Conservation (phyloP, 345 rosid genomes). For the Aquilaria yunnanensis region DNA sequence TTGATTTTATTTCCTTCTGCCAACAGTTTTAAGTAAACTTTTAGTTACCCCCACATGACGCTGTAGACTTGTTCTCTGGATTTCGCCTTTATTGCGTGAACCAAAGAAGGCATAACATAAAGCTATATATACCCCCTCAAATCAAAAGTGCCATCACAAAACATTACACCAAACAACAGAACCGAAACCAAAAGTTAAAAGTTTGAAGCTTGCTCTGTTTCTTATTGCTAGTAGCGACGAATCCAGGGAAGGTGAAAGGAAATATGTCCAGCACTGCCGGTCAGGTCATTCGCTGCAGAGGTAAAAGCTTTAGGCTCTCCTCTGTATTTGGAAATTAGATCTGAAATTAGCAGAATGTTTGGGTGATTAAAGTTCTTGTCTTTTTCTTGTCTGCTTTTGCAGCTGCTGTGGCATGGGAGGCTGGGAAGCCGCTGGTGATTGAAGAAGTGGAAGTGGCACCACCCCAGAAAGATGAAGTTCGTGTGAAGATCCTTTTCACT, state of each 20-base stretch:
- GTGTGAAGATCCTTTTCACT: constrained; percentile 27
- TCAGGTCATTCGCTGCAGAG: constrained; percentile 11
- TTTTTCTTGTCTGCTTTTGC: not conserved
- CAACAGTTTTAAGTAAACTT: too few relatives aligned
- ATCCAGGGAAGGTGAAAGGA: not conserved
- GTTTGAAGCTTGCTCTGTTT: not conserved
- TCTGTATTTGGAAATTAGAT: not conserved
- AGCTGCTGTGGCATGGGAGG: constrained; percentile 33
- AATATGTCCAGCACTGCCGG: constrained; percentile 1
- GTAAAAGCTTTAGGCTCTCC: not conserved
- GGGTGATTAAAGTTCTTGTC: not conserved
- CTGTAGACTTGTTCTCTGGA: too few relatives aligned
- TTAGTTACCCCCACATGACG: too few relatives aligned
- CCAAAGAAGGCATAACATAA: not conserved
- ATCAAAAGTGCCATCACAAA: not conserved
- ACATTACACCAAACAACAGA: not conserved
- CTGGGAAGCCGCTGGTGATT: constrained; percentile 25
- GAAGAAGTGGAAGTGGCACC: constrained; percentile 27
- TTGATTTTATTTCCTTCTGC: too few relatives aligned
- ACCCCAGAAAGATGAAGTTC: constrained; percentile 24
- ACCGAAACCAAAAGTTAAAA: not conserved
- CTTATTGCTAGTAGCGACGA: not conserved
- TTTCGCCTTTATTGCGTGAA: not conserved
- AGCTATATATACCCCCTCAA: constrained; percentile 2
- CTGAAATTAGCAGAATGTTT: not conserved